These are phyloP conservation scores for Nothophoma quercina DNA, from an alignment of 2,329 filamentous ascomycete species.

Conservation along the genomic window DNA sequence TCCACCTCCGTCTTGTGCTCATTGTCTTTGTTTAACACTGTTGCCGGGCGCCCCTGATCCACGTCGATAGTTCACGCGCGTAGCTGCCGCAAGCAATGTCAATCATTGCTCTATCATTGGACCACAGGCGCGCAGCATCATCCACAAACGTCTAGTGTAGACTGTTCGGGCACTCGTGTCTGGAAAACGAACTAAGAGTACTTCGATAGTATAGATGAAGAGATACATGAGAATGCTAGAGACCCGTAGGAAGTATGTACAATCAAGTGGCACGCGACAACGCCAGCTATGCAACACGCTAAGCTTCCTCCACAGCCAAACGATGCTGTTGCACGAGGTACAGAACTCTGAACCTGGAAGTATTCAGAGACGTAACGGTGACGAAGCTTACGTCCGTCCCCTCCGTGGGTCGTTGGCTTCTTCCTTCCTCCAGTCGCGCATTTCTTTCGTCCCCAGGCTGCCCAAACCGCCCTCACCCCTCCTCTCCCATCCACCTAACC, in stretches of 20 bases:
- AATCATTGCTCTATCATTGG: constrained; percentile 16
- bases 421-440: constrained; percentile 79
- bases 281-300: constrained; percentile 13
- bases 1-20: not conserved
- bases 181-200: not conserved
- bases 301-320: not conserved
- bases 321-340: not conserved
- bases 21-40: not conserved
- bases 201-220: not conserved
- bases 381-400: constrained; percentile 60
- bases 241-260: constrained; percentile 9
- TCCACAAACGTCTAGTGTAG: not conserved
- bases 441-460: constrained; percentile 89
- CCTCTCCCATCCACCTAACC: constrained; percentile 71
- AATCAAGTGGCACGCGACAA: constrained; percentile 3
- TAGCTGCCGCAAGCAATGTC: constrained; percentile 16
- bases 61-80: constrained; percentile 5
- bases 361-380: not conserved
- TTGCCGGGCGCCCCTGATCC: constrained; percentile 14
- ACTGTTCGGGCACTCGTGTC: not conserved
- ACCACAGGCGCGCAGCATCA: constrained; percentile 5
- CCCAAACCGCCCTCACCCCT: constrained; percentile 85
- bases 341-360: not conserved
- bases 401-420: constrained; percentile 85
- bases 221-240: constrained; percentile 1